Conservation (phyloP, 208 protist genomes). For the Trichomonas tenax region DNA sequence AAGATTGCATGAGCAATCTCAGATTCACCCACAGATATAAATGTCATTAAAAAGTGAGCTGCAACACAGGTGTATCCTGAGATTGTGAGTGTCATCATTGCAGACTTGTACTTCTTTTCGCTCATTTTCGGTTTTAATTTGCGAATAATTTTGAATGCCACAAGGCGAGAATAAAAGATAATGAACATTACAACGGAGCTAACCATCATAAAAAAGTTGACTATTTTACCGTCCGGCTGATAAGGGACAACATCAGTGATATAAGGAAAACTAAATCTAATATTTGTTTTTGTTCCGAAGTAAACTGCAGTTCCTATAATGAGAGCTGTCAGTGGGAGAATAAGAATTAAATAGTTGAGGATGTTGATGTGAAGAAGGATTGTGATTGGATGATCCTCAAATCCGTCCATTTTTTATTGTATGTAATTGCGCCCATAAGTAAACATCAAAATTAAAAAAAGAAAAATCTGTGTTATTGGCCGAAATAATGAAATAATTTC, state of each 20-base stretch:
- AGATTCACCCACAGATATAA: background rate
- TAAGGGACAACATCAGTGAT: background rate
- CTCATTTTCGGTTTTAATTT: background rate
- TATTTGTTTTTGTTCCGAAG: background rate
- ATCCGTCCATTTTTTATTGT: background rate
- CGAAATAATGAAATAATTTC: too few relatives aligned
- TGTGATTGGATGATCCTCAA: background rate
- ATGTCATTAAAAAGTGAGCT: background rate
- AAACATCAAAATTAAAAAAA: too few relatives aligned
- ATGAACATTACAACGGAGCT: background rate
- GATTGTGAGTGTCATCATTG: background rate
- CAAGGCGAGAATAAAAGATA: background rate
- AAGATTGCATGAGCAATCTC: background rate
- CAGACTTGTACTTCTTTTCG: background rate
- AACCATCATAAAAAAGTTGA: background rate
- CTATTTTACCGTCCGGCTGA: background rate
- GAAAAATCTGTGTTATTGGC: too few relatives aligned
- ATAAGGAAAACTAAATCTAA: background rate
- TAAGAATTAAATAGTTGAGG: background rate
- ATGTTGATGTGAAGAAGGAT: background rate
- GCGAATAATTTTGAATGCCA: background rate
- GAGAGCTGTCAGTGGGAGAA: background rate
- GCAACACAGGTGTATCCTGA: background rate
- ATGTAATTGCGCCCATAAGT: too few relatives aligned
- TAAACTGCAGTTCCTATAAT: background rate